Base-by-base conservation (phyloP, 2,329 filamentous ascomycete species). In the Fusarium sp. region DNA sequence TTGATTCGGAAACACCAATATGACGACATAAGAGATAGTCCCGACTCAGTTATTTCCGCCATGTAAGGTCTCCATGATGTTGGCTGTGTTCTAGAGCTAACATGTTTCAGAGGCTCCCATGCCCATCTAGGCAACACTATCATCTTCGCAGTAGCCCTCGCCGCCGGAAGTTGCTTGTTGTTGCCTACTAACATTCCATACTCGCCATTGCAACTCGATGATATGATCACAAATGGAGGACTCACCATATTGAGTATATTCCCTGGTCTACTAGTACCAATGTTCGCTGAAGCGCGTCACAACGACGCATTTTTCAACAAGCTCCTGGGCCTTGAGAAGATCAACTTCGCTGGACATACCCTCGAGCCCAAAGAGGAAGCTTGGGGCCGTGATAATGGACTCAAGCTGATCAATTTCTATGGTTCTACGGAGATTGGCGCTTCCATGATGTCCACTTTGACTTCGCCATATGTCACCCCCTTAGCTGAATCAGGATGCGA, bases 121-220 rank as follows among this genome's bases (percentile, higher is more conserved):
- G 52, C 60, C 10, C 61, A 65, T 11, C 2, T 65, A 1, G 61
- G 61, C 4, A 65, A 65, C 13, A 65, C 61, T 4, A 65, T 65
- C 13, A 46, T 34, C 11, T 45, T 65, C 4, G 7, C 25, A 7
- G 25, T 20, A 20, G 13, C 11, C 1, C 22, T 65, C 8, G 51
- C 61, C 0, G 27, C 25, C 3, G 60, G 16, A 2, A 52, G 60
- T 2, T 65, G 60, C 6, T 11, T 65, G 2, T 49, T 65, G 6
- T 4, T 14, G 1, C 61, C 61, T 1, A 65, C 6, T 0, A 49
- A 22, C 1, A 24, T 65, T n/a, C 61, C 60, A 0, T 65, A 65
- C n/a, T 16, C 30, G 1, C 29, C 25, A 6, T 41, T n/a, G 2
- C 60, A 65, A 13, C n/a, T 65, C 1, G 37, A 58, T 11, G 49